Evolutionary conservation across 352 stramenopile species (phyloP).

Genomic region (Peronospora destructor): DNA sequence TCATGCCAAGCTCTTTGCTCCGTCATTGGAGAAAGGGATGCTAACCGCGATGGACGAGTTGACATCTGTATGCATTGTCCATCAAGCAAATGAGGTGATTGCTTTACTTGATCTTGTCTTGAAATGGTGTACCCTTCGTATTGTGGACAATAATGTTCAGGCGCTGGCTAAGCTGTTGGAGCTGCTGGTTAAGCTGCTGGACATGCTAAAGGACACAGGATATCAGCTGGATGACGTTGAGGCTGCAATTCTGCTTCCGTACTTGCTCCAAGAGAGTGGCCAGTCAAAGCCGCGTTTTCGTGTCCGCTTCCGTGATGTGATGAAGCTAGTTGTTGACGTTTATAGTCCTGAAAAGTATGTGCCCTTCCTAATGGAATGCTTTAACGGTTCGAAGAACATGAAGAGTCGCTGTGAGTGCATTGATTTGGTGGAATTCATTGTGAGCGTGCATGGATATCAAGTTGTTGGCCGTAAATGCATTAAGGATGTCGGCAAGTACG

Average conservation of each 20-base stretch:
- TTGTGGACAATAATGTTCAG: conserved; percentile 87
- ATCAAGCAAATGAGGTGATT: conserved; percentile 62
- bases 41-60: conserved; percentile 70
- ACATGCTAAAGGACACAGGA: conserved; percentile 53
- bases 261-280: conserved; percentile 77
- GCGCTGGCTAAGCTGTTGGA: conserved; percentile 77
- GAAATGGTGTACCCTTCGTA: conserved; percentile 80
- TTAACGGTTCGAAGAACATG: conserved; percentile 81
- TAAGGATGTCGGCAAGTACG: conserved; percentile 76
- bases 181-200: conserved; percentile 74
- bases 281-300: conserved; percentile 81
- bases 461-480: conserved; percentile 65
- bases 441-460: conserved; percentile 51
- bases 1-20: conserved; percentile 72
- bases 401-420: conserved; percentile 83
- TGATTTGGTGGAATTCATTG: conserved; percentile 73
- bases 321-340: conserved; percentile 73
- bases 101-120: conserved; percentile 66
- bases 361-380: conserved; percentile 69
- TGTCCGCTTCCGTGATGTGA: conserved; percentile 76
- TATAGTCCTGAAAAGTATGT: conserved; percentile 77
- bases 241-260: conserved; percentile 72
- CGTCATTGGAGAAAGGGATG: conserved; percentile 79
- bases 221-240: conserved; percentile 81
- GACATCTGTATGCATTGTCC: conserved; percentile 45